Conservation (phyloP, 768 basidiomycete species). For the Tulasnella sp. region DNA sequence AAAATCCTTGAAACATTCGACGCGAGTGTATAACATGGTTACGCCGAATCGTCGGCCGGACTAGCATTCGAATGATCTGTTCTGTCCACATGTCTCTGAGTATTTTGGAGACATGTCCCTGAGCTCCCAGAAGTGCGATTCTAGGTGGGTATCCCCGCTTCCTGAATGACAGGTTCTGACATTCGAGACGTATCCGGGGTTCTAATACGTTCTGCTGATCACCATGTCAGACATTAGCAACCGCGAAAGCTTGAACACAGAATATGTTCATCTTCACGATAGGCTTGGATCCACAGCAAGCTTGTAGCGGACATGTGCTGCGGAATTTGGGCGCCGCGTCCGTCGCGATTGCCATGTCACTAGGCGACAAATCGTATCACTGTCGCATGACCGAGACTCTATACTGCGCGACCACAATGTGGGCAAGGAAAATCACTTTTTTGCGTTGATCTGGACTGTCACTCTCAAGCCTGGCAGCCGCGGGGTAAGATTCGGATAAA, state of each 20-base stretch:
- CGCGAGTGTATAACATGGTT: no score
- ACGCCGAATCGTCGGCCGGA: no score
- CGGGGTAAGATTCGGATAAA: not conserved
- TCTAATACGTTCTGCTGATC: not conserved
- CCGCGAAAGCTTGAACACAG: not conserved
- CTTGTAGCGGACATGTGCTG: not conserved
- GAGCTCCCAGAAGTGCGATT: no score
- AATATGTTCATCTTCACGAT: not conserved
- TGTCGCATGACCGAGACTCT: not conserved
- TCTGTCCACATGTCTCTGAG: no score
- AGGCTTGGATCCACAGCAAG: not conserved
- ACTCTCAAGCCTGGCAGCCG: not conserved
- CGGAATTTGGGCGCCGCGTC: not conserved
- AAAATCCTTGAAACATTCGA: no score
- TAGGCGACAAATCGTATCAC: not conserved
- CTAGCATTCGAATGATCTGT: no score
- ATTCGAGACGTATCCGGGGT: not conserved
- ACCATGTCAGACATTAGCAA: not conserved
- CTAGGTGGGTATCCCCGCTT: not conserved
- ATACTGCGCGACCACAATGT: not conserved
- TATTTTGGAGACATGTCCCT: no score
- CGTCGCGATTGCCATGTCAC: not conserved
- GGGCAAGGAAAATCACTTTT: not conserved
- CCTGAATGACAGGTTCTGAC: no score
- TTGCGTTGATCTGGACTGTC: not conserved